Base-by-base conservation (phyloP, 345 rosid genomes). In the Citrus mangshanensis region DNA sequence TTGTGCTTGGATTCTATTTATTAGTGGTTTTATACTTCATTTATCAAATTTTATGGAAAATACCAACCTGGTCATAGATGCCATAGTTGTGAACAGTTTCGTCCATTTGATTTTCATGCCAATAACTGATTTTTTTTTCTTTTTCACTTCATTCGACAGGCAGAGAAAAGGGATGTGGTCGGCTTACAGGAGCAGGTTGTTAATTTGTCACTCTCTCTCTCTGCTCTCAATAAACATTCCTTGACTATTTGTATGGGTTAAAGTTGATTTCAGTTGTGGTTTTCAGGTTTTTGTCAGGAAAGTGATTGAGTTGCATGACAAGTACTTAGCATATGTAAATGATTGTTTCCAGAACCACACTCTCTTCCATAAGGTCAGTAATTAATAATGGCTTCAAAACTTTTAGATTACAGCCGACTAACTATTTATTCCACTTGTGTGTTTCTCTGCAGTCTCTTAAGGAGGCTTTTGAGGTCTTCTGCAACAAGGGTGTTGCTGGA, bases 281-380 rank as follows among this genome's bases (percentile, higher is more conserved):
- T 70, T 81, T 77, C 90, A 92, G 94, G 89, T 89, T 72, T 88
- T 90, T 55, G 86, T 89, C 40, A 87, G 86, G 81, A 92, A 89
- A 85, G 88, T 90, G 60, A 89, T 92, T 78, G 90, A 90, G 81
- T 84, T 92, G 68, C 94, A 92, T 79, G 91, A 92, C 83, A 92
- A 92, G 77, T 90, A 88, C 85, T 82, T 88, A 68, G 82, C 84
- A 10, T 88, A 90, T 13, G 91, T 90, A 74, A 86, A 81, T 56
- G 89, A 87, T 70, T 92, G 92, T 80, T 92, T 92, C 68, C 87
- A 86, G 79, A 90, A 86, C 77, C 93, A 88, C 80, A 82, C 87
- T 18, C 86, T 90, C 68, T 92, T 92, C 77, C 92, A 90, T 78
- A 92, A 92, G 96, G 95, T 91, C 49, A 68, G 85, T 82, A 66